Conservation (phyloP, 2,329 filamentous ascomycete genomes). For the Dactylellina sp. region DNA sequence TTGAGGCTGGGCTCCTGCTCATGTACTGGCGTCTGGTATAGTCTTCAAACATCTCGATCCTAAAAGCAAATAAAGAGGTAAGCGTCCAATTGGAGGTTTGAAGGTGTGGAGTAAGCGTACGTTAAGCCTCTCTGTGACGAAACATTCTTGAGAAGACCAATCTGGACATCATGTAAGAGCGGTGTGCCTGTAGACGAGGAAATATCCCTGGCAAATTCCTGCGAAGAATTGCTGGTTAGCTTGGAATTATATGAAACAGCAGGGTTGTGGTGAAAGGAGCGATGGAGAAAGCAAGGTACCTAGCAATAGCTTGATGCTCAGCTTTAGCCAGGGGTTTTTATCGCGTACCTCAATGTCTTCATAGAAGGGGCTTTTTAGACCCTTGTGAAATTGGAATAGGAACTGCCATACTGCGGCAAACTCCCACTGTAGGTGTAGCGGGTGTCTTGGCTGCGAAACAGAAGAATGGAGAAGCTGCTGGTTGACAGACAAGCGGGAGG, state of each 20-base stretch:
- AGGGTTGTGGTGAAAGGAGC: neutral
- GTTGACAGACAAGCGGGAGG: slow-evolving; percentile 9
- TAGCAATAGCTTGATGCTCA: slow-evolving; percentile 13
- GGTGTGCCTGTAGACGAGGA: slow-evolving; percentile 62
- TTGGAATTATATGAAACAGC: neutral
- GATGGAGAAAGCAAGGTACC: neutral
- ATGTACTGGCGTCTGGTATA: slow-evolving; percentile 90
- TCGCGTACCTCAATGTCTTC: slow-evolving; percentile 81
- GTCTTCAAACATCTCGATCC: slow-evolving; percentile 88
- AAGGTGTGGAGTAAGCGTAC: slow-evolving; percentile 65
- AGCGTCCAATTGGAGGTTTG: slow-evolving; percentile 12
- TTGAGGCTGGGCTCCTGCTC: slow-evolving; percentile 80
- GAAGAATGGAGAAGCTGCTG: slow-evolving; percentile 1
- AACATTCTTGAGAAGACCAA: slow-evolving; percentile 89
- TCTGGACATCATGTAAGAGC: slow-evolving; percentile 81
- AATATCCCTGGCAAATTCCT: slow-evolving; percentile 51
- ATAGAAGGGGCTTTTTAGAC: slow-evolving; percentile 87
- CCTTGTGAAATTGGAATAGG: slow-evolving; percentile 86
- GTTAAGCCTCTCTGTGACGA: slow-evolving; percentile 93
- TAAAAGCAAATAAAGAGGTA: slow-evolving; percentile 63
- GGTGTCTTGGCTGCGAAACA: slow-evolving; percentile 17
- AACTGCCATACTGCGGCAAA: slow-evolving; percentile 77
- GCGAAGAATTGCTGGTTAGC: neutral
- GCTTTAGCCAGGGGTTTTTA: neutral
- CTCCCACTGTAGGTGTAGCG: slow-evolving; percentile 51